These are phyloP conservation scores for Pyrus hybrid DNA, from an alignment of 331 rosid species.

Conservation along the genomic window DNA sequence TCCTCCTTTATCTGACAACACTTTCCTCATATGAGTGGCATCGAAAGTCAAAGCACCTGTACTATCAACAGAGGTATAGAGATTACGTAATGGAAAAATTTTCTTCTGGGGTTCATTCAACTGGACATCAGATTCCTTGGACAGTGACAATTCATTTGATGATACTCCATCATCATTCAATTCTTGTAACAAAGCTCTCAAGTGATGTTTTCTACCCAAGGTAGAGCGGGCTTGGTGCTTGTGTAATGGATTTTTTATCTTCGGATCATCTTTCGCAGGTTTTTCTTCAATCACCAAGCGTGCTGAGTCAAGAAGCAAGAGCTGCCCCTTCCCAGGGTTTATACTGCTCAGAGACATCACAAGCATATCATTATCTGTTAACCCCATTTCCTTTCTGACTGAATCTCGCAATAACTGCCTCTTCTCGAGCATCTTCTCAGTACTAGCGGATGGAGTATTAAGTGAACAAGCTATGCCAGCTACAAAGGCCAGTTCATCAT, in stretches of 20 bases:
- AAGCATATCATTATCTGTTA: conserved; percentile 72
- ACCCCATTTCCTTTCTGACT: conserved; percentile 81
- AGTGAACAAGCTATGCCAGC: conserved; percentile 87
- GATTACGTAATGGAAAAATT: conserved; percentile 13
- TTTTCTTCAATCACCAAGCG: conserved; percentile 37
- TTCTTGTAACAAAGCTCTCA: conserved; percentile 44
- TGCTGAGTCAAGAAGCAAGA: conserved; percentile 77
- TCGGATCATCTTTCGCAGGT: conserved; percentile 27
- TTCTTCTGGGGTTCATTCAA: conserved; percentile 19
- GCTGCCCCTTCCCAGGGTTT: conserved; percentile 94
- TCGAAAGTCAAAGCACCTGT: conserved; percentile 24
- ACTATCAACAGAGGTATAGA: conserved; percentile 20
- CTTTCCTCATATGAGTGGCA: conserved; percentile 26
- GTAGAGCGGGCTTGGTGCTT: conserved; percentile 31
- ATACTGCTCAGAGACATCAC: conserved; percentile 88
- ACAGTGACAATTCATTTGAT: conserved; percentile 19
- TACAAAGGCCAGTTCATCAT: conserved; percentile 90
- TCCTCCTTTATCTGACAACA: conserved; percentile 26
- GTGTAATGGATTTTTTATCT: conserved; percentile 23
- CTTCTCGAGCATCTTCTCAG: conserved; percentile 72
- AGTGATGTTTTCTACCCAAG: conserved; percentile 41
- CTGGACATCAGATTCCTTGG: conserved; percentile 25
- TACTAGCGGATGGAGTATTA: conserved; percentile 66
- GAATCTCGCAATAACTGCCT: conserved; percentile 61
- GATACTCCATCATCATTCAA: conserved; percentile 27